Percentiles rank a stretch among this genome's conserved stretches.
Evolutionary conservation across 352 stramenopile species (phyloP).

Genomic region (Phytophthora litchii): DNA sequence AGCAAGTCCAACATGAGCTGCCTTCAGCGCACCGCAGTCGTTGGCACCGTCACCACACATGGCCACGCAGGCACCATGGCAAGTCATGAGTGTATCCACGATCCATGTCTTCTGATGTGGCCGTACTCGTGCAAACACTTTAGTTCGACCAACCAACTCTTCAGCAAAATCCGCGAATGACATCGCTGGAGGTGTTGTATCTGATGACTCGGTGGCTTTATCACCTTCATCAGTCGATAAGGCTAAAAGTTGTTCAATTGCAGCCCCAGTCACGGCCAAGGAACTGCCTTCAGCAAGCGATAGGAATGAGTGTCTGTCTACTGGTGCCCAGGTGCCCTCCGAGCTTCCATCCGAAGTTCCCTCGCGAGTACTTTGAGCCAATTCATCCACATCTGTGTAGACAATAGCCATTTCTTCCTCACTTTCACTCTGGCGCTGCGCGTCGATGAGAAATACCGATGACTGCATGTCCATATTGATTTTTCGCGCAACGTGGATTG

Average conservation of each 20-base stretch:
- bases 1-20: constrained; percentile 90
- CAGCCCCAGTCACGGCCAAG: constrained; percentile 68
- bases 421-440: constrained; percentile 18
- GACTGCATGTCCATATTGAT: constrained; percentile 76
- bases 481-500: constrained; percentile 73
- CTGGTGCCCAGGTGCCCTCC: constrained; percentile 40
- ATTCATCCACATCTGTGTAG: constrained; percentile 69
- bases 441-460: constrained; percentile 59
- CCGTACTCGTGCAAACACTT: constrained; percentile 76
- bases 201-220: not conserved
- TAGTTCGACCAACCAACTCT: constrained; percentile 56
- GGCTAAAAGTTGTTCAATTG: constrained; percentile 51
- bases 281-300: constrained; percentile 60
- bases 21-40: constrained; percentile 91
- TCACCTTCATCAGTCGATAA: constrained; percentile 27
- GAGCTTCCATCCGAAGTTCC: constrained; percentile 10
- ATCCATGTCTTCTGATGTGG: constrained; percentile 87
- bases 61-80: constrained; percentile 53
- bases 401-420: constrained; percentile 29
- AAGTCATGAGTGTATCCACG: constrained; percentile 67
- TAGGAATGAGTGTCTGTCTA: constrained; percentile 58
- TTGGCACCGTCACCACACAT: constrained; percentile 86
- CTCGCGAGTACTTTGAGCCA: constrained; percentile 42
- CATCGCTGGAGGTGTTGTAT: constrained; percentile 8
- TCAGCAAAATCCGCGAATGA: constrained; percentile 49